These are phyloP conservation scores for Tarenaya hassleriana DNA, from an alignment of 345 rosid genomes.

Conservation along the genomic window DNA sequence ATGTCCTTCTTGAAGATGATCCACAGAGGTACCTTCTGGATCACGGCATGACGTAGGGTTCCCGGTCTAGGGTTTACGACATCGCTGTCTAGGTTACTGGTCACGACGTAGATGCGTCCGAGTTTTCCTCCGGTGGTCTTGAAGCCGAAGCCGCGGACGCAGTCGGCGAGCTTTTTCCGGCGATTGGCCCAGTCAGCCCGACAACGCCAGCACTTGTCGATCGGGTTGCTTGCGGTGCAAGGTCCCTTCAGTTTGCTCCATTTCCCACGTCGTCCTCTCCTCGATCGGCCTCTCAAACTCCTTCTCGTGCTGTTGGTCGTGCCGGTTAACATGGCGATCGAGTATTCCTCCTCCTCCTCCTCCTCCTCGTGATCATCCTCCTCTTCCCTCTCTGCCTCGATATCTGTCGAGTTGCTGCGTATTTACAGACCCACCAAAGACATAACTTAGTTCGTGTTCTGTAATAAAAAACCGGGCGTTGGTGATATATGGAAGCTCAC, in stretches of 20 bases:
- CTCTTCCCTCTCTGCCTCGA: conserved; percentile 11
- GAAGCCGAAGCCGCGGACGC: conserved; percentile 64
- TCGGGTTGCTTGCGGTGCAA: conserved; percentile 74
- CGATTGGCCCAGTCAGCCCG: conserved; percentile 50
- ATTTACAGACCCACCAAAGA: conserved; percentile 9
- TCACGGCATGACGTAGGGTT: conserved; percentile 62
- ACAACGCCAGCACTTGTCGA: conserved; percentile 87
- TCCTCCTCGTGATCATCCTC: conserved; percentile 7
- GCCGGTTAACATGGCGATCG: conserved; percentile 18
- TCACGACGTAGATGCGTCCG: conserved; percentile 53
- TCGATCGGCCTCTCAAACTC: conserved; percentile 24
- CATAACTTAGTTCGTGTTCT: no score
- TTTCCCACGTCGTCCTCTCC: conserved; percentile 19
- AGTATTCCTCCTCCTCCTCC: conserved; percentile 11
- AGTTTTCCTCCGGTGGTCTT: conserved; percentile 55
- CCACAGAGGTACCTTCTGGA: conserved; percentile 55
- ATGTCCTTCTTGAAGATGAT: conserved; percentile 50
- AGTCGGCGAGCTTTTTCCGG: conserved; percentile 49
- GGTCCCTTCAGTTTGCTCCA: conserved; percentile 34
- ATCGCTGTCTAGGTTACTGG: conserved; percentile 49
- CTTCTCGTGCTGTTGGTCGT: conserved; percentile 50
- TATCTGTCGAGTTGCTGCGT: conserved; percentile 28
- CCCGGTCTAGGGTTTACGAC: conserved; percentile 48
- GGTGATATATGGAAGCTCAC: conserved; percentile 13
- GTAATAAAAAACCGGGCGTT: no score